These are phyloP conservation scores for Gilbertella persicaria DNA, from an alignment of 371 early-diverging fungal genomes.

Conservation along the genomic window DNA sequence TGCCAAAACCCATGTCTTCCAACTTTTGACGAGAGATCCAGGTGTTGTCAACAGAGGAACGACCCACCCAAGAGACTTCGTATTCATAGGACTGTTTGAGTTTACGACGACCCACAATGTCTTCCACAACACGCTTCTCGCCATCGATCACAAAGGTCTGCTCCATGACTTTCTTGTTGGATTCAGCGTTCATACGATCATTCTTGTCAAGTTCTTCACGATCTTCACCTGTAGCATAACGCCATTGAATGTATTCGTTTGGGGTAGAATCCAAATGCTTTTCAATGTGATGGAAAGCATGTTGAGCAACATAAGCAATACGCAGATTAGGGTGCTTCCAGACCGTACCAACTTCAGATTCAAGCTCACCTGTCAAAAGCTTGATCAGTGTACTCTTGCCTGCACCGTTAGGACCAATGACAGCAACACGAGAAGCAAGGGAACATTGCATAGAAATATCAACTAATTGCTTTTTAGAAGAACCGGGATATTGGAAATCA, in stretches of 20 bases:
- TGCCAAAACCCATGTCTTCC: slow-evolving; percentile 67
- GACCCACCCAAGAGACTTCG: slow-evolving; percentile 64
- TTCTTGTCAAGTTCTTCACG: slow-evolving; percentile 67
- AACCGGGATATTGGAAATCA: slow-evolving; percentile 71
- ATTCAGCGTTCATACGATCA: slow-evolving; percentile 60
- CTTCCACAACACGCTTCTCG: slow-evolving; percentile 64
- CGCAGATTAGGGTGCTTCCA: slow-evolving; percentile 66
- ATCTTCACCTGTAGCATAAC: slow-evolving; percentile 71
- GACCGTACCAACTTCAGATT: slow-evolving; percentile 40
- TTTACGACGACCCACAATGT: slow-evolving; percentile 67
- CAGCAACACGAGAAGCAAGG: slow-evolving; percentile 68
- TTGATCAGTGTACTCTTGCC: slow-evolving; percentile 84
- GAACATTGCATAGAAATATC: slow-evolving; percentile 66
- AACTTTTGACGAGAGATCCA: slow-evolving; percentile 76
- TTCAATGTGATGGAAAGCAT: slow-evolving; percentile 79
- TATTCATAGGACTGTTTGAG: slow-evolving; percentile 70
- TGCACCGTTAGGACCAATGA: slow-evolving; percentile 77
- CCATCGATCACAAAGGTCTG: slow-evolving; percentile 63
- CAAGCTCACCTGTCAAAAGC: slow-evolving; percentile 70
- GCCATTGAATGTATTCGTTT: slow-evolving; percentile 74
- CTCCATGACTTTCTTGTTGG: slow-evolving; percentile 66
- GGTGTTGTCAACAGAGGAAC: slow-evolving; percentile 60
- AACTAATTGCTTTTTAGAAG: slow-evolving; percentile 49
- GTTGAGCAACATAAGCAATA: slow-evolving; percentile 80
- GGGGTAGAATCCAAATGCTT: slow-evolving; percentile 69